phyloP scores from a whole-genome alignment of 2,329 filamentous ascomycete species.

The Pezicula carpinea region DNA sequence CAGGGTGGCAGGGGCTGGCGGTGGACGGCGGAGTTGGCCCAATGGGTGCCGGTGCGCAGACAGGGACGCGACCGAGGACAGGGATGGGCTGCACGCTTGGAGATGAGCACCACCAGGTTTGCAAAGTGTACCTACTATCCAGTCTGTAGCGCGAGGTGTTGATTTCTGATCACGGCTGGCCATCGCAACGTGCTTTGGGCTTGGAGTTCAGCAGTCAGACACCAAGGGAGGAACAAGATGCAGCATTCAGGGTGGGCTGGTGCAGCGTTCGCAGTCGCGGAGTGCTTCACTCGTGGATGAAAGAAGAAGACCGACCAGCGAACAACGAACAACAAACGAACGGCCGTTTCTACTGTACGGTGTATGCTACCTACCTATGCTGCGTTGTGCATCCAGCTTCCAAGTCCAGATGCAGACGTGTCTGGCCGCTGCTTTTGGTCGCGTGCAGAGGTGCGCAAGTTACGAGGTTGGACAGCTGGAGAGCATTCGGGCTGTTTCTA shows the following conservation, averaged over 20 bases:
- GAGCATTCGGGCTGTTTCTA: background rate
- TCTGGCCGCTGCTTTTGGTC: background rate
- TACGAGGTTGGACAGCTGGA: background rate
- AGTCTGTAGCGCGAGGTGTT: too few species aligned
- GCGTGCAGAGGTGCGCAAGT: too few species aligned
- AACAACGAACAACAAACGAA: too few species aligned
- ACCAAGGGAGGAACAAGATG: too few species aligned
- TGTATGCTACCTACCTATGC: too few species aligned
- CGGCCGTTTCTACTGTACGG: too few species aligned
- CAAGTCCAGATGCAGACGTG: background rate
- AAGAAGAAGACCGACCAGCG: background rate
- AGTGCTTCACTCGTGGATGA: background rate
- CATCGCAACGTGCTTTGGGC: too few species aligned
- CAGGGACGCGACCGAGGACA: background rate
- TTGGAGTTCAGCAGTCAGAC: too few species aligned
- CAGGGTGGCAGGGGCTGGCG: background rate
- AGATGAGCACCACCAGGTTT: background rate
- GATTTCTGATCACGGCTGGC: constrained; percentile 1
- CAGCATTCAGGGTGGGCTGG: background rate
- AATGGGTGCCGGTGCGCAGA: too few species aligned
- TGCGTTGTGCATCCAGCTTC: too few species aligned
- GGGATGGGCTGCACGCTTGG: background rate
- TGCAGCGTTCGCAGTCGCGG: background rate
- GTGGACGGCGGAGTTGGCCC: too few species aligned
- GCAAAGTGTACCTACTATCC: too few species aligned